Percentiles rank a stretch among this genome's conserved stretches.
Evolutionary conservation across 176 grass and related monocot species (phyloP).

Genomic region (Thalia dealbata): DNA sequence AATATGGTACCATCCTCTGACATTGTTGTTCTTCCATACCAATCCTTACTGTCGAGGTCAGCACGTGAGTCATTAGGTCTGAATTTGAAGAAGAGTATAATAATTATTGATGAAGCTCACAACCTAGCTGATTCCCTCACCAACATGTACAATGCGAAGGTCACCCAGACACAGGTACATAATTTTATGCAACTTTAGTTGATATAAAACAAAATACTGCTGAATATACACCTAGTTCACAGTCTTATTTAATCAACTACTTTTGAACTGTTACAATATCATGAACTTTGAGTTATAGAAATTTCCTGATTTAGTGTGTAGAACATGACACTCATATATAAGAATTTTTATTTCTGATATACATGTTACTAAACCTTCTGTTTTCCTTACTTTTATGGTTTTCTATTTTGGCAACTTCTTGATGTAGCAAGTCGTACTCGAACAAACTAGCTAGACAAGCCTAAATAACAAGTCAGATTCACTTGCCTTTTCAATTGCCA

Average conservation of each 20-base stretch:
- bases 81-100: slow-evolving; percentile 72
- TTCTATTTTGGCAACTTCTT: background rate
- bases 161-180: slow-evolving; percentile 56
- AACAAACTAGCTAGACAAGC: background rate
- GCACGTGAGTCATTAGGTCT: slow-evolving; percentile 85
- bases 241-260: background rate
- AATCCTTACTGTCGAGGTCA: slow-evolving; percentile 65
- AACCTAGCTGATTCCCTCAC: slow-evolving; percentile 72
- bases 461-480: slow-evolving; percentile 12
- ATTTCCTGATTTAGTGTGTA: background rate
- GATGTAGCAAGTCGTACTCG: background rate
- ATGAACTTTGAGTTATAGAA: background rate
- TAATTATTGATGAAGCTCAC: slow-evolving; percentile 96
- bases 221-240: background rate
- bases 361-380: background rate
- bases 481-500: slow-evolving; percentile 33
- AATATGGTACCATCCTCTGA: slow-evolving; percentile 61
- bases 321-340: background rate
- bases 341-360: background rate
- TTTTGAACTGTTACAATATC: slow-evolving; percentile 1
- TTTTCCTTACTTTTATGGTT: background rate
- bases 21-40: slow-evolving; percentile 82
- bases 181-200: background rate
- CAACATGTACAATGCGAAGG: slow-evolving; percentile 85
- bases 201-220: background rate